Percentiles rank a stretch among this genome's conserved stretches.
Evolutionary conservation across 495 filamentous ascomycete species (phyloP).

Genomic region (Neurospora sp.): DNA sequence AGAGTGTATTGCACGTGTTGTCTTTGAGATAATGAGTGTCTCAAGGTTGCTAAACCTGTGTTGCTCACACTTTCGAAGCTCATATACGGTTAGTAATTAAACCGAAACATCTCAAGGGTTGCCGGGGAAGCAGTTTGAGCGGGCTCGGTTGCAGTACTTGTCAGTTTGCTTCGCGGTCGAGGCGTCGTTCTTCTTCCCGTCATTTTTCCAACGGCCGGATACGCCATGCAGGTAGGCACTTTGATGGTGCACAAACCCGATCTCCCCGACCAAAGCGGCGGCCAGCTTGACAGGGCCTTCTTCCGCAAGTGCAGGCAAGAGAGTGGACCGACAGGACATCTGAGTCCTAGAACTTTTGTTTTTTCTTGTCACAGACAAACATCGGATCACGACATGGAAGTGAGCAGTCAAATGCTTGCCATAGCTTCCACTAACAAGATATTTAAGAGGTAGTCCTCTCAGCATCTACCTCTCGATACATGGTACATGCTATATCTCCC

Average conservation of each 20-base stretch:
- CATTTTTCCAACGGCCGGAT: background rate
- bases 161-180: background rate
- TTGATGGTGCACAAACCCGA: background rate
- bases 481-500: background rate
- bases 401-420: background rate
- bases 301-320: background rate
- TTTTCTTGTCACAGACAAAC: background rate
- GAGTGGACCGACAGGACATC: background rate
- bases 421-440: background rate
- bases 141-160: background rate
- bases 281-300: background rate
- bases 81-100: constrained; percentile 10
- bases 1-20: constrained; percentile 16
- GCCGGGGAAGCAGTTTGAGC: background rate
- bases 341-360: background rate
- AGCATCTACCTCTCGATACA: background rate
- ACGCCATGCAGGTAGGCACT: background rate
- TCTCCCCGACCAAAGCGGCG: background rate
- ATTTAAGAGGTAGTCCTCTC: background rate
- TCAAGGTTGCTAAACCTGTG: background rate
- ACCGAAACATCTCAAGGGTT: constrained; percentile 7
- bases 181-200: background rate
- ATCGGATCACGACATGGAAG: background rate
- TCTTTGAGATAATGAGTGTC: constrained; percentile 15
- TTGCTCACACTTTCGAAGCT: background rate